Base-by-base conservation (phyloP, 176 grass and related monocot species). In the Miscanthus lutarioriparius region DNA sequence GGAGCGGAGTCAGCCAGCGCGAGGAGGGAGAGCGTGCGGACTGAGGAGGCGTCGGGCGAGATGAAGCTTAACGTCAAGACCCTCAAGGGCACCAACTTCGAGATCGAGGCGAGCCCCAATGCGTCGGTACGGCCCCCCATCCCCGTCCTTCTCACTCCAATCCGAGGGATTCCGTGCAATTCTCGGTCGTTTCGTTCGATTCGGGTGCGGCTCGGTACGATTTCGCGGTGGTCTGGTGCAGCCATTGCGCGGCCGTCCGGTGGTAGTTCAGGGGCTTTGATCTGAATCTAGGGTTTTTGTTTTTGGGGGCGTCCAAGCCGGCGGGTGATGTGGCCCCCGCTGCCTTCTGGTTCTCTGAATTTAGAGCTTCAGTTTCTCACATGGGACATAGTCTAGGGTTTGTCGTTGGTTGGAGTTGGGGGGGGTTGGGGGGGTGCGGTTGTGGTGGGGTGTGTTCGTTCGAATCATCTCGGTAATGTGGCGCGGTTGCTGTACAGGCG, bases 51-150 rank as follows among this genome's bases (percentile, higher is more conserved):
- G 86, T 13, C 33, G 6, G 48, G 20, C 79, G 85, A 81, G 82
- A 97, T 94, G 94, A 97, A 94, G 94, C 77, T 97, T 28, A 90
- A 88, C 79, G 94, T 97, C 49, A 97, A 97, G 80, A 97, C 91
- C 43, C 89, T 97, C 4, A 97, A 97, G 87, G 94, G 94, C 80
- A 94, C 91, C 2, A 94, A 20, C 82, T 97, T 97, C 89, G 89
- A 97, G 94, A 92, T 97, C 89, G 94, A 94, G 73, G 94, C 85
- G 66, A 80, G 44, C 40, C 80, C 87, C 17, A 89, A 90, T 39
- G 76, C 88, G 70, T 84, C 83, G 87, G 94, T 97, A 94, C 84
- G 74, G 37, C 74, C 54, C 28, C 12, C 78, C 43, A 8, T 11
- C 75, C 74, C 48, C 27, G 44, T 27, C 20, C 9, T 4, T 8